Evolutionary conservation across 2,329 filamentous ascomycete genomes (phyloP).

Genomic region (Mycosphaerelloides madeirae): DNA sequence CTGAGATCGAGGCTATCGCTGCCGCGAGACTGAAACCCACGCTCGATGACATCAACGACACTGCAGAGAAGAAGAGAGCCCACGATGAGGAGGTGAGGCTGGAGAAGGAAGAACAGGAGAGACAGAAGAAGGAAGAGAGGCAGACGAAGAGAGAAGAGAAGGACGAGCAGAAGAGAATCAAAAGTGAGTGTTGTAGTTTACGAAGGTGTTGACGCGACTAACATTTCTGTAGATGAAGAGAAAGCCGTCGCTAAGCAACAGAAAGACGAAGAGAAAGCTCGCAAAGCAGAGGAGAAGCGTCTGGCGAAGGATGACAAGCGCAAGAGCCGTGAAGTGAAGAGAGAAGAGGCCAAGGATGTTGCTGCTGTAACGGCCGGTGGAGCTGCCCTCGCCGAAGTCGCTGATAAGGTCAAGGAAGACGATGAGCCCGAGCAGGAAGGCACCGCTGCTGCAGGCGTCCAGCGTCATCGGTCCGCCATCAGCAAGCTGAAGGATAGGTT

Average conservation of each 20-base stretch:
- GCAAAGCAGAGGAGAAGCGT: conserved; percentile 52
- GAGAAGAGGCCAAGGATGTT: conserved; percentile 16
- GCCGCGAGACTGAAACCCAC: conserved; percentile 73
- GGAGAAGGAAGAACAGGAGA: conserved; percentile 61
- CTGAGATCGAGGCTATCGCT: conserved; percentile 75
- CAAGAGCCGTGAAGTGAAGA: conserved; percentile 34
- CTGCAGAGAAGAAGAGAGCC: conserved; percentile 67
- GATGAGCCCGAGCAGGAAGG: conserved; percentile 8
- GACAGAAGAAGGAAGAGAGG: conserved; percentile 55
- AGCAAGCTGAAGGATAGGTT: conserved; percentile 21
- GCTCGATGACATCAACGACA: conserved; percentile 76
- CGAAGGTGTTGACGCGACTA: conserved; percentile 2
- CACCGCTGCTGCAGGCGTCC: conserved; percentile 7
- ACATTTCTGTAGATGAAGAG: conserved; percentile 45
- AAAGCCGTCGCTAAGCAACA: conserved; percentile 45
- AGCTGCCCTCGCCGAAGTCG: conserved; percentile 9
- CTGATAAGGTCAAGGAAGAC: conserved; percentile 7
- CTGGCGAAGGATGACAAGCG: conserved; percentile 50
- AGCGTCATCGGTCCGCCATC: conserved; percentile 20
- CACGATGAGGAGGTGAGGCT: conserved; percentile 58
- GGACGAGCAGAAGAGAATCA: conserved; percentile 34
- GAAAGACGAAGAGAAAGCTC: conserved; percentile 49
- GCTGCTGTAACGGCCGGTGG: conserved; percentile 14
- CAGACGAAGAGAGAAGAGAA: conserved; percentile 44
- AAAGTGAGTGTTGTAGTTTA: conserved; percentile 1